Evolutionary conservation across 768 basidiomycete genomes (phyloP).

Genomic region (Kwoniella botswanensis): DNA sequence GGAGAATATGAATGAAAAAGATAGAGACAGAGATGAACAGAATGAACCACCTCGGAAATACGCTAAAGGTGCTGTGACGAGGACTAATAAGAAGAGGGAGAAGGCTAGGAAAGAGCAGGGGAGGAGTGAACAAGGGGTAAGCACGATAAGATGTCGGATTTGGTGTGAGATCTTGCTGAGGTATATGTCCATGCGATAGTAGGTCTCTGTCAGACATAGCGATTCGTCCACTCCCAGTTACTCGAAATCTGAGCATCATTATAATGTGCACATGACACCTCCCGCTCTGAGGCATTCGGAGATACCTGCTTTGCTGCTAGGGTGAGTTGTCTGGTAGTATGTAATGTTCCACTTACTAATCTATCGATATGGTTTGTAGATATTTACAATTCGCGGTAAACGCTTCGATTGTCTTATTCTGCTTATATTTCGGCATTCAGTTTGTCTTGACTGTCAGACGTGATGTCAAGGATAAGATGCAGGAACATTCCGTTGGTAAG

Average conservation of each 20-base stretch:
- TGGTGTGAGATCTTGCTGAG: background rate
- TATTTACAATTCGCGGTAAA: conserved; percentile 97
- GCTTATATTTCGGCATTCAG: conserved; percentile 81
- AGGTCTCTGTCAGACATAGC: conserved; percentile 22
- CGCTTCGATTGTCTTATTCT: conserved; percentile 76
- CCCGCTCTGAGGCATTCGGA: conserved; percentile 52
- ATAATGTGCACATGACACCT: conserved; percentile 50
- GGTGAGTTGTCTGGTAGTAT: conserved; percentile 64
- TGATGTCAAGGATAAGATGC: conserved; percentile 85
- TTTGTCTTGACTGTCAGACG: conserved; percentile 87
- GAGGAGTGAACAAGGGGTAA: conserved; percentile 27
- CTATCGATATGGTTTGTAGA: conserved; percentile 58
- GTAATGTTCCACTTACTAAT: background rate
- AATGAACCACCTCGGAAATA: conserved; percentile 25
- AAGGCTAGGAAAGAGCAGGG: conserved; percentile 27
- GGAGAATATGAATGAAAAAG: conserved; percentile 10
- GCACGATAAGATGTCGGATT: background rate
- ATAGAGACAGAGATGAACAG: background rate
- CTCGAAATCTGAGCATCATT: conserved; percentile 43
- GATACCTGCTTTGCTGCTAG: conserved; percentile 78
- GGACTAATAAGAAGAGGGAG: conserved; percentile 40
- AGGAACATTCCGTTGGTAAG: conserved; percentile 86
- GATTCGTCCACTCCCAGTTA: conserved; percentile 13
- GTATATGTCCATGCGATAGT: background rate
- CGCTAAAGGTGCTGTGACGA: conserved; percentile 35